phyloP scores from a whole-genome alignment of 2,329 filamentous ascomycete species.

The Cytospora chrysosperma region DNA sequence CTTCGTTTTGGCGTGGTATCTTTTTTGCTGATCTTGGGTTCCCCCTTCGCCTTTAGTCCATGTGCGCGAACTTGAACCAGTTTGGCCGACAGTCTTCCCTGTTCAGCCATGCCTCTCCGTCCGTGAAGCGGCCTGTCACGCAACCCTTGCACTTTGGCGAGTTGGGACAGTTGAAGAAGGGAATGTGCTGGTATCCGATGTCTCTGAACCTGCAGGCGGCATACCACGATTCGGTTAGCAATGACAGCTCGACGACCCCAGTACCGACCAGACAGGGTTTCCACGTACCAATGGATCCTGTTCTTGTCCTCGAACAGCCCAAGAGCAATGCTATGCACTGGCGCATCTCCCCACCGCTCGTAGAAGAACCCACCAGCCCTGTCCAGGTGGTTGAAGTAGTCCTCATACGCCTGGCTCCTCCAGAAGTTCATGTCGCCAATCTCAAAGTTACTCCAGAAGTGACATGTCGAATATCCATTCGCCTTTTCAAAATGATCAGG shows the following conservation, averaged over 20 bases:
- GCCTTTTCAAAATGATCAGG: conserved; percentile 79
- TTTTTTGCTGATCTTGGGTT: background rate
- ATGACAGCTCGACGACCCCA: background rate
- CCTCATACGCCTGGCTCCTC: conserved; percentile 84
- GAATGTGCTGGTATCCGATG: conserved; percentile 97
- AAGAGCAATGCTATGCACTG: conserved; percentile 90
- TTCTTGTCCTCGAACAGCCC: conserved; percentile 87
- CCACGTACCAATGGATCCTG: conserved; percentile 87
- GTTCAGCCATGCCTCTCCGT: conserved; percentile 80
- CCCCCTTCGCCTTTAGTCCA: conserved; percentile 58
- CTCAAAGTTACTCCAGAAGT: conserved; percentile 99
- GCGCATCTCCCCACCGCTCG: conserved; percentile 96
- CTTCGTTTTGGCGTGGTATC: conserved; percentile 6
- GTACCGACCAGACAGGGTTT: background rate
- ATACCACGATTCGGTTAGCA: background rate
- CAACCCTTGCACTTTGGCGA: conserved; percentile 91
- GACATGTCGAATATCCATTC: conserved; percentile 94
- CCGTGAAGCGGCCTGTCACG: conserved; percentile 81
- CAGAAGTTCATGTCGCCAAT: conserved; percentile 93
- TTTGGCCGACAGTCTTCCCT: conserved; percentile 92
- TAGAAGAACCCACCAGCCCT: conserved; percentile 97
- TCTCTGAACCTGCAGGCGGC: conserved; percentile 79
- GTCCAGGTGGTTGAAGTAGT: conserved; percentile 95
- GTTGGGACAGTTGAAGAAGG: conserved; percentile 98
- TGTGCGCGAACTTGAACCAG: conserved; percentile 95